These are phyloP conservation scores for Pyrus hybrid DNA, from an alignment of 331 rosid genomes.

Conservation along the genomic window DNA sequence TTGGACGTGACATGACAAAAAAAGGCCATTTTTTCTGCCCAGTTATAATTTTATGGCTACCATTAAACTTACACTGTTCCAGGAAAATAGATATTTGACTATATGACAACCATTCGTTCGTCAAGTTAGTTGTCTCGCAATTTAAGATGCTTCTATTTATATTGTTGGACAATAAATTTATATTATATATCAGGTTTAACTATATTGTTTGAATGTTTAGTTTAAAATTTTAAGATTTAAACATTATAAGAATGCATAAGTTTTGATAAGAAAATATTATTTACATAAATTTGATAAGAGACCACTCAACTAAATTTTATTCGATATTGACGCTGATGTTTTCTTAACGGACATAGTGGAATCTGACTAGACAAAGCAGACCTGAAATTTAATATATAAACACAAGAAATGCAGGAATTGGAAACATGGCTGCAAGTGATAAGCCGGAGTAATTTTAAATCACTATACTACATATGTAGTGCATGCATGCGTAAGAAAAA, in stretches of 20 bases:
- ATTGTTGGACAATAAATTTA: no score
- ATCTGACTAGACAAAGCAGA: slow-evolving; percentile 37
- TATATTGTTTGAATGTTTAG: no score
- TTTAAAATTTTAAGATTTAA: no score
- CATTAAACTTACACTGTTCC: neutral
- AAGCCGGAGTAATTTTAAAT: neutral
- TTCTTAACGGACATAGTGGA: slow-evolving; percentile 26
- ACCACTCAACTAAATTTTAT: neutral
- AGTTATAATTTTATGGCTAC: neutral
- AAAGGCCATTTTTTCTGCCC: slow-evolving; percentile 27
- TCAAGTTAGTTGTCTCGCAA: no score
- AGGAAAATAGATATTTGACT: no score
- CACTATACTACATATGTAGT: slow-evolving; percentile 8
- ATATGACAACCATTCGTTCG: no score
- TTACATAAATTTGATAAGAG: no score
- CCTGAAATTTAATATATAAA: neutral
- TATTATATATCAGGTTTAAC: no score
- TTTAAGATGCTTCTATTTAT: no score
- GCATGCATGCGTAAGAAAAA: slow-evolving; percentile 31
- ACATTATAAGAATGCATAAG: no score
- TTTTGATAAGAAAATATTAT: no score
- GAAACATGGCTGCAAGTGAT: slow-evolving; percentile 17
- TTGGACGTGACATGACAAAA: slow-evolving; percentile 7
- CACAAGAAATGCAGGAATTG: neutral
- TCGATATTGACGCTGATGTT: slow-evolving; percentile 34